Evolutionary conservation across 2,329 filamentous ascomycete genomes (phyloP).

Genomic region (Nemania diffusa): DNA sequence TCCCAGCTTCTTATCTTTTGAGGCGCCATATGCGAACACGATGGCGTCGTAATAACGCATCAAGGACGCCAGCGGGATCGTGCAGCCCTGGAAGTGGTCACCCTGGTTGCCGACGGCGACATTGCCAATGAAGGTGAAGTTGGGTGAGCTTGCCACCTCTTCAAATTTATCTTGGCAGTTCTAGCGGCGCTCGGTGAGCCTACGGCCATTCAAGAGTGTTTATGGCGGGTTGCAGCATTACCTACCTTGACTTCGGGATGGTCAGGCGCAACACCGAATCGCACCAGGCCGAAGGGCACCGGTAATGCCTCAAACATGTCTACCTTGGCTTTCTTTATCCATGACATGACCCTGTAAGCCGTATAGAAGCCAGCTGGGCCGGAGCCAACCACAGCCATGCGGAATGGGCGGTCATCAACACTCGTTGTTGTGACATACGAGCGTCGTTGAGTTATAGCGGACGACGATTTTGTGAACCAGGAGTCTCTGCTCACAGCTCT

Average conservation of each 20-base stretch:
- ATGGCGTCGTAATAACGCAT: constrained; percentile 90
- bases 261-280: constrained; percentile 97
- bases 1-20: constrained; percentile 80
- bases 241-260: constrained; percentile 96
- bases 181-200: constrained; percentile 56
- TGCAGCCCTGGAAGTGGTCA: constrained; percentile 55
- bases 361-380: constrained; percentile 97
- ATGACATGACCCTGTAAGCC: constrained; percentile 83
- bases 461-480: constrained; percentile 19
- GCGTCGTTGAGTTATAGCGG: constrained; percentile 31
- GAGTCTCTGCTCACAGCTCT: constrained; percentile 30
- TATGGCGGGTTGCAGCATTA: neutral
- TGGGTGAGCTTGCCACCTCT: constrained; percentile 82
- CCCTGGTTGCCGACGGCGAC: constrained; percentile 74
- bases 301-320: constrained; percentile 98
- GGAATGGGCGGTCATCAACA: constrained; percentile 65
- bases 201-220: neutral
- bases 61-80: constrained; percentile 73
- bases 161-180: constrained; percentile 96
- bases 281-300: constrained; percentile 89
- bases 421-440: constrained; percentile 43
- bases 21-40: constrained; percentile 91
- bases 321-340: constrained; percentile 75
- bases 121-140: constrained; percentile 93
- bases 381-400: constrained; percentile 89